phyloP scores from a whole-genome alignment of 805 yeast genomes.

The Kodamaea kakaduensis region DNA sequence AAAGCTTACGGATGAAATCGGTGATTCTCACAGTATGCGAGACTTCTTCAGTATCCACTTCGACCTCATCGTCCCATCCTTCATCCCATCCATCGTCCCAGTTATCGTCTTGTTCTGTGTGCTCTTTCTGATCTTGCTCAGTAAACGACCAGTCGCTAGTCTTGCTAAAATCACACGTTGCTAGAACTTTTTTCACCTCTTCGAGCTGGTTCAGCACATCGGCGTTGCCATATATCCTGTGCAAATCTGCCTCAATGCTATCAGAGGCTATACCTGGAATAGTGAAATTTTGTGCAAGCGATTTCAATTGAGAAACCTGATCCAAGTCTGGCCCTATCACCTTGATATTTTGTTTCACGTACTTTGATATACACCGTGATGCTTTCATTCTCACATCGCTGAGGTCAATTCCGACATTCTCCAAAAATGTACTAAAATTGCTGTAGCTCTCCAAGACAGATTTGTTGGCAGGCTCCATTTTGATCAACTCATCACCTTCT shows the following conservation, averaged over 20 bases:
- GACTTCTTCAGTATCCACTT: neutral
- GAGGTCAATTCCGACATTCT: slow-evolving; percentile 3
- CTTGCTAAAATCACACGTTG: slow-evolving; percentile 5
- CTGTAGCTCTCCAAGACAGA: slow-evolving; percentile 1
- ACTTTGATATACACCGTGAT: neutral
- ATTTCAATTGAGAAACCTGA: slow-evolving; percentile 7
- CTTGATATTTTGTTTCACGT: slow-evolving; percentile 3
- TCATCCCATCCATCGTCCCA: slow-evolving; percentile 30
- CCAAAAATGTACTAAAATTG: slow-evolving; percentile 4
- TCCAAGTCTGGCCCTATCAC: slow-evolving; percentile 4
- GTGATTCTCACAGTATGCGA: no score
- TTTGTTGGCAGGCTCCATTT: neutral
- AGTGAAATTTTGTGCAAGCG: slow-evolving; percentile 16
- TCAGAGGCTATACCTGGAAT: slow-evolving; percentile 5
- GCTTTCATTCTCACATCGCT: neutral
- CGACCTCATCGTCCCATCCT: slow-evolving; percentile 21
- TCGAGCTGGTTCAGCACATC: slow-evolving; percentile 30
- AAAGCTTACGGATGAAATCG: no score
- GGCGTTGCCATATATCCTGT: slow-evolving; percentile 21
- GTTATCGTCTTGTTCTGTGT: slow-evolving; percentile 13
- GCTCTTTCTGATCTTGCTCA: slow-evolving; percentile 8
- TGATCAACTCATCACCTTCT: slow-evolving; percentile 5
- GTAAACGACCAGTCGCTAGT: slow-evolving; percentile 4
- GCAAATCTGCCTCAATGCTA: slow-evolving; percentile 7
- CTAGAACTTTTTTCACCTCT: slow-evolving; percentile 17